Evolutionary conservation across 2,329 filamentous ascomycete species (phyloP).

Genomic region (Aspergillus quadricinctus): DNA sequence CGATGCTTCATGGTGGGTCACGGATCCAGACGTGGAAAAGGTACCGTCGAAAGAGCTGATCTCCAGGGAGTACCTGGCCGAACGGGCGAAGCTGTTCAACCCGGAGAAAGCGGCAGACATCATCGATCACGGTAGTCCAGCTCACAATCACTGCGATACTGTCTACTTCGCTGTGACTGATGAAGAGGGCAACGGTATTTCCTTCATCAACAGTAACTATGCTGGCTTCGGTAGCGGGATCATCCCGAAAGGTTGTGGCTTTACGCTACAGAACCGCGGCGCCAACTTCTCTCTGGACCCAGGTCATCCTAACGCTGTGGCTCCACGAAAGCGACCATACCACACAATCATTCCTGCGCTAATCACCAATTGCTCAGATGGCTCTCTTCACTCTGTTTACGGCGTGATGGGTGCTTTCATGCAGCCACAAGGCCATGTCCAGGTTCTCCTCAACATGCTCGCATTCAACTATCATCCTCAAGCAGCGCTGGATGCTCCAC

Average conservation of each 20-base stretch:
- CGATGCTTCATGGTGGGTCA: slow-evolving; percentile 84
- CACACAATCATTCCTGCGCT: slow-evolving; percentile 96
- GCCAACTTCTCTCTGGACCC: slow-evolving; percentile 71
- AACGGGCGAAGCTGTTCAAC: slow-evolving; percentile 61
- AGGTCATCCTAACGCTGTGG: slow-evolving; percentile 74
- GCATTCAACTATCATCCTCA: slow-evolving; percentile 79
- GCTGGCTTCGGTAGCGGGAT: slow-evolving; percentile 80
- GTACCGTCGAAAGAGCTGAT: slow-evolving; percentile 70
- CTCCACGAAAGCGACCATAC: slow-evolving; percentile 82
- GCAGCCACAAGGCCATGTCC: slow-evolving; percentile 95
- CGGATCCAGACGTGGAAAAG: slow-evolving; percentile 69
- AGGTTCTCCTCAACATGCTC: slow-evolving; percentile 85
- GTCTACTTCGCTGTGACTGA: slow-evolving; percentile 92
- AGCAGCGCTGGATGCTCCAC: slow-evolving; percentile 80
- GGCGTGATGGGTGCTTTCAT: slow-evolving; percentile 99
- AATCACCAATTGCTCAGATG: slow-evolving; percentile 71
- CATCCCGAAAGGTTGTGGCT: slow-evolving; percentile 79
- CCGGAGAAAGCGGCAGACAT: slow-evolving; percentile 49
- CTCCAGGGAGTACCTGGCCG: slow-evolving; percentile 67
- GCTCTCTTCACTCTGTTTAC: slow-evolving; percentile 75
- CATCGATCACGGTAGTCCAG: slow-evolving; percentile 72
- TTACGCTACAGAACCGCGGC: slow-evolving; percentile 90
- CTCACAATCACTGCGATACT: slow-evolving; percentile 81
- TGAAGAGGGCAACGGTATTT: slow-evolving; percentile 78
- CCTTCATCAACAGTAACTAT: slow-evolving; percentile 96